These are phyloP conservation scores for Boletus edulis DNA, from an alignment of 768 basidiomycete species.

Conservation along the genomic window DNA sequence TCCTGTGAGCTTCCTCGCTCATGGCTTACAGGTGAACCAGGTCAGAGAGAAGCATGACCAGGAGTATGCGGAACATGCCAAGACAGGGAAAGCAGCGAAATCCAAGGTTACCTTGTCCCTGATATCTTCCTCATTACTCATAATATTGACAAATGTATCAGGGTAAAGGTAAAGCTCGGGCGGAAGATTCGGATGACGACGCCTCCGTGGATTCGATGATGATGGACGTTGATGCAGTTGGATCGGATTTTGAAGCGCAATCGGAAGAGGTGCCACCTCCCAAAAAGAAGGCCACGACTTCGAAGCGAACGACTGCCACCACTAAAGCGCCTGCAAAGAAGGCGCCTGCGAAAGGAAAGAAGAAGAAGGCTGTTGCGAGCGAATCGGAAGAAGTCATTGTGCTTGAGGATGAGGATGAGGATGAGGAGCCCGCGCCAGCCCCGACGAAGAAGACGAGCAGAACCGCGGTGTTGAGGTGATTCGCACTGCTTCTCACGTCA, in stretches of 20 bases:
- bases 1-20: background rate
- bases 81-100: conserved; percentile 37
- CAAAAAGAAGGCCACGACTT: conserved; percentile 42
- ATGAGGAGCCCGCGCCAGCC: conserved; percentile 44
- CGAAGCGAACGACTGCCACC: conserved; percentile 21
- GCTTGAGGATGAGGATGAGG: conserved; percentile 54
- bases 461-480: conserved; percentile 63
- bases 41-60: conserved; percentile 71
- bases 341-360: conserved; percentile 47
- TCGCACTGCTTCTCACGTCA: conserved; percentile 19
- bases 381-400: conserved; percentile 54
- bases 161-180: conserved; percentile 53
- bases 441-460: conserved; percentile 58
- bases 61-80: conserved; percentile 51
- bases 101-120: conserved; percentile 39
- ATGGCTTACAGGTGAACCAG: conserved; percentile 50
- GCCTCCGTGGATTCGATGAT: conserved; percentile 67
- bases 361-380: conserved; percentile 52
- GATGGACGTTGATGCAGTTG: conserved; percentile 65
- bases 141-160: conserved; percentile 17
- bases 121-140: background rate
- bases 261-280: conserved; percentile 44
- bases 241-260: conserved; percentile 46
- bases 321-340: conserved; percentile 42
- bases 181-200: conserved; percentile 50